Evolutionary conservation across 2,329 filamentous ascomycete genomes (phyloP), one percentile per base, ranked within the genome.

Genomic region (Fusarium vanettenii): DNA sequence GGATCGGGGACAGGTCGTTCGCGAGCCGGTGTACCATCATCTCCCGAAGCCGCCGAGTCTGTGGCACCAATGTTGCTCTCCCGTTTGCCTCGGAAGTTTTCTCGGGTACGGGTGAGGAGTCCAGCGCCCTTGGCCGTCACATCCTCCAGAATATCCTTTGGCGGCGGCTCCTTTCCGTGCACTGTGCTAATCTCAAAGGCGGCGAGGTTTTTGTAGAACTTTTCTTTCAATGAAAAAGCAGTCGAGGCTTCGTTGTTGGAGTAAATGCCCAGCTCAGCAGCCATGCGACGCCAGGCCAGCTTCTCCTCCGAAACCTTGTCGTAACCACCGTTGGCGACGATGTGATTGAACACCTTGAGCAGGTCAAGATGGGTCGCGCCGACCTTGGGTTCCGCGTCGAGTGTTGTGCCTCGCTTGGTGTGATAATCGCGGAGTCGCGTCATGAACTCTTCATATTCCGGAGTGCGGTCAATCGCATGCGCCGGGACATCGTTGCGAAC

Each of bases 141-240:
- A 50, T 95, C 92, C 82, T 98, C 95, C 37, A 98, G 87, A 57
- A 97, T 97, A 78, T 97, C 94, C 77, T 93, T 95, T 7, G 95
- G 94, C 18, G 95, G 95, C 0, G 95, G 95, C 72, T 95, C 94
- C 82, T 93, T 92, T 64, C 92, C 89, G 84, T 95, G 93, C 48
- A 95, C 85, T 13, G 91, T 92, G 56, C 90, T 90, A 79, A 97
- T 97, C 83, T 97, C 95, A 83, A 93, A 98, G 2, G 95, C 95
- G 14, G 93, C 93, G 52, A 98, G 89, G 79, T 96, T 95, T 82
- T 95, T 95, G 86, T 97, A 97, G 85, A 97, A 98, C 72, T 93
- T 92, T 66, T 93, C 93, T 85, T 98, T 98, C 66, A 97, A 86
- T 69, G 93, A 90, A 84, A 97, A 97, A 16, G 94, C 95, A 69